Base-by-base conservation (phyloP, 176 grass and related monocot species). In the Otatea glauca region DNA sequence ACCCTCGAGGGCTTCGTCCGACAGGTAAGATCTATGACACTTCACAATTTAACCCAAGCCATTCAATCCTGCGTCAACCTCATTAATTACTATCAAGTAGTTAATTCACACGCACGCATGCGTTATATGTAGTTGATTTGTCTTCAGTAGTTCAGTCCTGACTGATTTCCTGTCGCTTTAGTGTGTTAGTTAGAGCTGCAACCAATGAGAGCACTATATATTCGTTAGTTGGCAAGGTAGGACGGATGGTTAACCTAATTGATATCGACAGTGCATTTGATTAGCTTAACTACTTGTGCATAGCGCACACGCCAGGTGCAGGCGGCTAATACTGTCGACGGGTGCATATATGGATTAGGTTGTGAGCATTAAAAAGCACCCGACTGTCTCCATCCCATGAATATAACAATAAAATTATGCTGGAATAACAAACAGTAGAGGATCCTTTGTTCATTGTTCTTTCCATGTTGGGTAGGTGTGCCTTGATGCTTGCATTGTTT, bases 1-100 rank as follows among this genome's bases (percentile, higher is more conserved):
- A 90, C 89, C 59, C 89, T 94, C 27, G 94, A 97, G 85, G 85
- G 89, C 49, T 92, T 97, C 73, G 92, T 94, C 78, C 60, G 87
- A 86, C 94, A 97, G 80, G 94, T 97, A 34, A 61, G n/a, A 61
- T 61, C 23, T 9, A 25, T 25, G 55, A 58, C 48, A 20, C 17
- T 54, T 54, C 51, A 54, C 17, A 18, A 20, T 20, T 7, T 54
- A 54, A 20, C 17, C 17, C 5, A 54, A 61, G 12, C 23, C 9
- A 25, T 25, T 5, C n/a, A 5, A 11, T 61, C 23, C 4, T 9
- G 3, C 0, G 1, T 25, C 21, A 5, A 61, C 47, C 5, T 24
- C 59, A n/a, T 58, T 74, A 35, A n/a, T 58, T 74, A 35, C 7
- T 9, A n/a, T 65, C 7, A 0, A 60, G 21, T 50, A 3, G 42